phyloP scores from a whole-genome alignment of 768 basidiomycete genomes.

The Amanita muscaria region DNA sequence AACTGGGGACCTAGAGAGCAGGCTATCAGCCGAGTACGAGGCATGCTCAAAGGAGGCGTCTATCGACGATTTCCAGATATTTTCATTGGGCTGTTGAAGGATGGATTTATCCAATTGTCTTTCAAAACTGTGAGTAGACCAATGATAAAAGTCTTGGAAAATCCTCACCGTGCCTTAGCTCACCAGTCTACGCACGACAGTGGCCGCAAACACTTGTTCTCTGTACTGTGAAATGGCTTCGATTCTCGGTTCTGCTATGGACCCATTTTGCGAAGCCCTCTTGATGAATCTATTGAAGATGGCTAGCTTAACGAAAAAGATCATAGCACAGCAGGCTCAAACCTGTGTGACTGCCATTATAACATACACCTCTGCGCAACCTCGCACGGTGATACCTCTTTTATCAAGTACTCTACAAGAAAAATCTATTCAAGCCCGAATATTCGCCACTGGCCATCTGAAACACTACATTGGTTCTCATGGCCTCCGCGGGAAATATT shows the following conservation, averaged over 20 bases:
- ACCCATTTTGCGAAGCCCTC: conserved; percentile 72
- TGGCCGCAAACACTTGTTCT: conserved; percentile 67
- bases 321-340: conserved; percentile 82
- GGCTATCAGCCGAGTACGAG: conserved; percentile 68
- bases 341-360: conserved; percentile 60
- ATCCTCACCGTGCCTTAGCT: conserved; percentile 39
- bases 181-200: conserved; percentile 83
- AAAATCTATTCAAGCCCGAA: conserved; percentile 71
- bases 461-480: conserved; percentile 71
- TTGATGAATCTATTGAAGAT: conserved; percentile 75
- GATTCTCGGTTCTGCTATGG: conserved; percentile 58
- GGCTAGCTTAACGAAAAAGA: conserved; percentile 89
- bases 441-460: conserved; percentile 59
- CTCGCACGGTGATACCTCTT: conserved; percentile 59
- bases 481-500: conserved; percentile 47
- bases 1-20: conserved; percentile 87
- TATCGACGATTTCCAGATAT: conserved; percentile 63
- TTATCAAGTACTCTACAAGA: conserved; percentile 66
- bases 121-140: conserved; percentile 64
- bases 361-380: conserved; percentile 57
- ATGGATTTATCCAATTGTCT: conserved; percentile 72
- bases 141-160: background rate
- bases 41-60: conserved; percentile 85
- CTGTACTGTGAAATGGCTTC: conserved; percentile 69
- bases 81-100: conserved; percentile 69